Evolutionary conservation across 2,329 filamentous ascomycete genomes (phyloP), one percentile per base, ranked within the genome.

Genomic region (Proliferodiscus dingleyae): DNA sequence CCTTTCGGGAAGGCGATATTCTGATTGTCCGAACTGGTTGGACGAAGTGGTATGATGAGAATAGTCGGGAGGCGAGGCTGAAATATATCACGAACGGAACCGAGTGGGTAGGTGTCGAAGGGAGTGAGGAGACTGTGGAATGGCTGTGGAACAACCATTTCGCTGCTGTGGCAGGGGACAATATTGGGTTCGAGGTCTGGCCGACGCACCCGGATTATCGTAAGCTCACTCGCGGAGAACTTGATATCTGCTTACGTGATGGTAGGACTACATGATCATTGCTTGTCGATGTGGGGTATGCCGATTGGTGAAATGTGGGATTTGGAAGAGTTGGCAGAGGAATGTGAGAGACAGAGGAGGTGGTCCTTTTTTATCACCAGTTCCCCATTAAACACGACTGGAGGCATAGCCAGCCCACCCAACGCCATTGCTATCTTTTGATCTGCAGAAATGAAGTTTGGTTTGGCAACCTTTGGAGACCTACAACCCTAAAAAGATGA

Each of bases 351-450:
- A 59, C 69, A 72, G 43, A 66, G 69, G 9, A 66, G 71, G 23
- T 84, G 77, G 63, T 74, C 69, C 9, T 85, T 85, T 57, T 72
- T 85, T 65, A 68, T 85, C n/a, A 77, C 75, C 0, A 81, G 76
- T 46, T 70, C 68, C 8, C 80, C 81, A 1, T 62, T 80, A 33
- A 82, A 83, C 59, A 36, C 58, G 5, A 32, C 44, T 13, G 55
- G 53, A 15, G 55, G 55, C 4, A 43, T 58, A 28, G 57, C 51
- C 3, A 60, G 57, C 30, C 57, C 52, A 10, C 47, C 51, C 2
- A 58, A 59, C 49, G 58, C 69, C 1, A 19, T 57, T 34, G 51
- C 52, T 7, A 56, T 56, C 32, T 41, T 58, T 11, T 52, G 36
- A 30, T 30, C 15, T 15, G 23, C 18, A 16, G 29, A 32, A 15